Percentiles rank a stretch among this genome's conserved stretches.
These are phyloP conservation scores for Kazachstania sp. DNA, from an alignment of 1,139 yeast species.

Conservation along the genomic window DNA sequence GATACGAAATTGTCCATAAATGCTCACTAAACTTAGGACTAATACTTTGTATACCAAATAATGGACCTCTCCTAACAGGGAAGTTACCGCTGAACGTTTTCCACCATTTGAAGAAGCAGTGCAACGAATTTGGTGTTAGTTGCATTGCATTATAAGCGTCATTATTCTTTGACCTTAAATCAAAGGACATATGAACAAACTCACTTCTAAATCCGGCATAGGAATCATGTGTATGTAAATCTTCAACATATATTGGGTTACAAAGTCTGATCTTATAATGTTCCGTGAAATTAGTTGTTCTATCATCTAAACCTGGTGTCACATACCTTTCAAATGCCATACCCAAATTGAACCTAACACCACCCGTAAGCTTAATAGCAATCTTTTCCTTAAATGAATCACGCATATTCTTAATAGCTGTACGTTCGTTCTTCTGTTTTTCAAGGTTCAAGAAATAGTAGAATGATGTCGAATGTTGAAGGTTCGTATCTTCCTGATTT, in stretches of 20 bases:
- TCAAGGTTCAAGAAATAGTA: slow-evolving; percentile 38
- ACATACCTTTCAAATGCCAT: slow-evolving; percentile 46
- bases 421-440: slow-evolving; percentile 15
- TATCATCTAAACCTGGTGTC: slow-evolving; percentile 25
- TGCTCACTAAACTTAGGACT: slow-evolving; percentile 67
- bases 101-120: slow-evolving; percentile 83
- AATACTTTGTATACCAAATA: slow-evolving; percentile 44
- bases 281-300: slow-evolving; percentile 51
- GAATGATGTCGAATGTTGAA: slow-evolving; percentile 43
- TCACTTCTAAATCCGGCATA: slow-evolving; percentile 72
- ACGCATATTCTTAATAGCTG: slow-evolving; percentile 19
- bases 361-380: slow-evolving; percentile 53
- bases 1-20: slow-evolving; percentile 72
- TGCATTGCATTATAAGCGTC: slow-evolving; percentile 63
- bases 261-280: slow-evolving; percentile 61
- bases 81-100: slow-evolving; percentile 60
- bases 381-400: slow-evolving; percentile 38
- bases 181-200: slow-evolving; percentile 67
- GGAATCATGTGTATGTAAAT: slow-evolving; percentile 52
- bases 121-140: slow-evolving; percentile 59
- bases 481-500: slow-evolving; percentile 32
- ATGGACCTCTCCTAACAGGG: slow-evolving; percentile 65
- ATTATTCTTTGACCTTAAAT: slow-evolving; percentile 44
- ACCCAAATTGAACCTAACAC: slow-evolving; percentile 50
- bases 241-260: slow-evolving; percentile 53